phyloP scores from a whole-genome alignment of 2,329 filamentous ascomycete species.

The Biscogniauxia sp. region DNA sequence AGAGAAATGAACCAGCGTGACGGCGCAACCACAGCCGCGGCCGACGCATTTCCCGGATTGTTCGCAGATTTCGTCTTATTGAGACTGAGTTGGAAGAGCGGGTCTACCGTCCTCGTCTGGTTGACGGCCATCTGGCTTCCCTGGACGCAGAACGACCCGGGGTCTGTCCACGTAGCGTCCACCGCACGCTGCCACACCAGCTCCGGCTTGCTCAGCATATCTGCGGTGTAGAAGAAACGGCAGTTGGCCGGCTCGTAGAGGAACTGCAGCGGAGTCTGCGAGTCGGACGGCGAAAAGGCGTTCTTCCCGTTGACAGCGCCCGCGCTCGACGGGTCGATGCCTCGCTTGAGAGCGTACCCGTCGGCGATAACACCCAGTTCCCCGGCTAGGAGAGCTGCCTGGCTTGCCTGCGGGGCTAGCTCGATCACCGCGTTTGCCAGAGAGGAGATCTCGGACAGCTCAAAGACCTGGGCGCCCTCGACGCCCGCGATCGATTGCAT shows the following conservation, averaged over 20 bases:
- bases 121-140: constrained; percentile 20
- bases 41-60: not conserved
- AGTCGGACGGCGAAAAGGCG: constrained; percentile 31
- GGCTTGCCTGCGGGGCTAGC: constrained; percentile 18
- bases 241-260: constrained; percentile 38
- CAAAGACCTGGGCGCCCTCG: constrained; percentile 42
- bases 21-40: not conserved
- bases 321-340: constrained; percentile 18
- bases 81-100: not conserved
- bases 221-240: constrained; percentile 44
- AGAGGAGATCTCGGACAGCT: constrained; percentile 28
- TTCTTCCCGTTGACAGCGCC: constrained; percentile 38
- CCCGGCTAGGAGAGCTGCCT: constrained; percentile 16
- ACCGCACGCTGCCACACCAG: constrained; percentile 40
- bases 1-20: not conserved
- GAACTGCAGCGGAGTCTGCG: constrained; percentile 43
- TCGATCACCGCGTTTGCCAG: constrained; percentile 27
- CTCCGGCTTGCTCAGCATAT: constrained; percentile 39
- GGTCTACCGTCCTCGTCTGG: not conserved
- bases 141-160: constrained; percentile 29
- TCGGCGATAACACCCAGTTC: constrained; percentile 33
- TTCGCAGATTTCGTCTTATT: not conserved
- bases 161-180: constrained; percentile 36
- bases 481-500: constrained; percentile 51
- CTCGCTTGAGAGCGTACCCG: constrained; percentile 34